phyloP scores from a whole-genome alignment of 2,329 filamentous ascomycete species.

The Madurella fahalii region DNA sequence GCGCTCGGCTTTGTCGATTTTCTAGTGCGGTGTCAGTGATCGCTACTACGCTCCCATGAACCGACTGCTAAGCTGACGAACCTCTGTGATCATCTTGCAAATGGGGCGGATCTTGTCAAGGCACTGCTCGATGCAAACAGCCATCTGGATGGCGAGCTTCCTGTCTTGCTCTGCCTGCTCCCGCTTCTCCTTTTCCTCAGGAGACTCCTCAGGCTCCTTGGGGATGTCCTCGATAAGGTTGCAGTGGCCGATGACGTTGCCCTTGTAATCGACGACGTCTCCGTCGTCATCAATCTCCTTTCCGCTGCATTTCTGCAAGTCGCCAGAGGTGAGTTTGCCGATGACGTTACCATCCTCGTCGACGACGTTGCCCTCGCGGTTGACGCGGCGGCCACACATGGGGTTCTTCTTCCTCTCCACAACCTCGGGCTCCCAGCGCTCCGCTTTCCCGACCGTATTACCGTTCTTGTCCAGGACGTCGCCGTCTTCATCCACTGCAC shows the following conservation, averaged over 20 bases:
- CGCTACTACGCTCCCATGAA: neutral
- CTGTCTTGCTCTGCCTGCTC: slow-evolving; percentile 61
- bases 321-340: slow-evolving; percentile 66
- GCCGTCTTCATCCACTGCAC: slow-evolving; percentile 74
- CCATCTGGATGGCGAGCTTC: slow-evolving; percentile 75
- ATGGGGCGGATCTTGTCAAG: slow-evolving; percentile 81
- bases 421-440: slow-evolving; percentile 54
- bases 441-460: slow-evolving; percentile 54
- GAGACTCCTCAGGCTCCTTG: slow-evolving; percentile 50
- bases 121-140: slow-evolving; percentile 67
- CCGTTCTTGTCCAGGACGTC: slow-evolving; percentile 76
- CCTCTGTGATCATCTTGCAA: slow-evolving; percentile 79
- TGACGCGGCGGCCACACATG: slow-evolving; percentile 52
- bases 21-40: slow-evolving; percentile 37
- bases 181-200: slow-evolving; percentile 54
- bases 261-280: slow-evolving; percentile 67
- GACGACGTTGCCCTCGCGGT: slow-evolving; percentile 55
- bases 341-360: slow-evolving; percentile 58
- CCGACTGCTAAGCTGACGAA: slow-evolving; percentile 35
- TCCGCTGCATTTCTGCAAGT: slow-evolving; percentile 59
- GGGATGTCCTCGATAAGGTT: slow-evolving; percentile 60
- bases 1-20: slow-evolving; percentile 75
- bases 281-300: slow-evolving; percentile 68
- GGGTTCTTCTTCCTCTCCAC: slow-evolving; percentile 50
- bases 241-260: slow-evolving; percentile 62